phyloP scores from a whole-genome alignment of 148 eudicot genomes.

The Simmondsia chinensis region DNA sequence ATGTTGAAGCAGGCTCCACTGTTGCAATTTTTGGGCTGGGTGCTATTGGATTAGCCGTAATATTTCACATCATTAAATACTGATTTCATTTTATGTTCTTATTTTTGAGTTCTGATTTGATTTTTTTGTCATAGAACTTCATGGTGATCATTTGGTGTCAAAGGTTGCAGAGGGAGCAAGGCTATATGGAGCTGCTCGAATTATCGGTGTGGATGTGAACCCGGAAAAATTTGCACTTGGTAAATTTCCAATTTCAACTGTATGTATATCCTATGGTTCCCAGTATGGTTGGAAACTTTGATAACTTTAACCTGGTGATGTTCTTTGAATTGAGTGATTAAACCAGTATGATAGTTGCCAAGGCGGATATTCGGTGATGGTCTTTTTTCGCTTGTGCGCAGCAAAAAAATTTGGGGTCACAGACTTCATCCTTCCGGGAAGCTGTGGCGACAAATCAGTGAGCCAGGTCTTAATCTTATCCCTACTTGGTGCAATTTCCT shows the following conservation, averaged over 20 bases:
- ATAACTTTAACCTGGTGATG: too few species aligned
- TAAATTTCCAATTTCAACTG: not conserved
- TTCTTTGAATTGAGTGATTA: too few species aligned
- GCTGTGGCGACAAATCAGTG: slow-evolving; percentile 39
- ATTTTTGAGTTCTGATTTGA: not conserved
- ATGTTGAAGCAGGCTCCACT: slow-evolving; percentile 29
- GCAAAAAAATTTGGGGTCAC: slow-evolving; percentile 70
- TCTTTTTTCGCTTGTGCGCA: slow-evolving; percentile 11
- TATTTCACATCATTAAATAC: not conserved
- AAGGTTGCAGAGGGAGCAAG: slow-evolving; percentile 31
- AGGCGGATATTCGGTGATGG: not conserved
- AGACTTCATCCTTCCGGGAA: slow-evolving; percentile 47
- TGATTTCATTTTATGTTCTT: not conserved
- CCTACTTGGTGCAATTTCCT: too few species aligned
- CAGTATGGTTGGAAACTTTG: too few species aligned
- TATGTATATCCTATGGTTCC: not conserved
- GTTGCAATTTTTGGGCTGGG: slow-evolving; percentile 48
- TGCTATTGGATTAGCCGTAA: slow-evolving; percentile 36
- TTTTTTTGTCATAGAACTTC: not conserved
- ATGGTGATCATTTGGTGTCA: not conserved
- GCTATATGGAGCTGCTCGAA: slow-evolving; percentile 20
- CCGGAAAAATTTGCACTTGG: slow-evolving; percentile 22
- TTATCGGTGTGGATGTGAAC: slow-evolving; percentile 21
- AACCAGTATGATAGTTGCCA: too few species aligned
- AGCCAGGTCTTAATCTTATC: slow-evolving; percentile 52